phyloP scores from a whole-genome alignment of 257 asterid species.

The Nicotiana tomentosiformis region DNA sequence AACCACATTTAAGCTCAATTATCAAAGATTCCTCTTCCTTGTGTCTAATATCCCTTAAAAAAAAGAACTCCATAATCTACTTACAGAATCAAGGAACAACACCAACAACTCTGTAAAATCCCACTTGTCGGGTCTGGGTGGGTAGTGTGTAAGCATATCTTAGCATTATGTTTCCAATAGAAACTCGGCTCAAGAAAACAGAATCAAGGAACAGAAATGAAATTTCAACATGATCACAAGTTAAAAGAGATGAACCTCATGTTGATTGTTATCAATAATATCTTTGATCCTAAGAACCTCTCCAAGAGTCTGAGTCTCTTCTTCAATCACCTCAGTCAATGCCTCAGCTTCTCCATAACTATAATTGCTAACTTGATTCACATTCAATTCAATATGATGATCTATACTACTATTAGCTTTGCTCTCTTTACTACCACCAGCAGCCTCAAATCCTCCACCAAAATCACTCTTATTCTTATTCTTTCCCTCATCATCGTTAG shows the following conservation, averaged over 20 bases:
- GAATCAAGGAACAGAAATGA: background rate
- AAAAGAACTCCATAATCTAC: too few relatives aligned
- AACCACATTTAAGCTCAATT: slow-evolving; percentile 5
- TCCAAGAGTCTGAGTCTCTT: slow-evolving; percentile 45
- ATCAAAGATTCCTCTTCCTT: background rate
- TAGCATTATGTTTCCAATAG: too few relatives aligned
- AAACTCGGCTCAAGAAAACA: background rate
- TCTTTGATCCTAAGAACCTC: slow-evolving; percentile 84
- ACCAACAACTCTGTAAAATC: too few relatives aligned
- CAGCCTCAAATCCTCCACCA: slow-evolving; percentile 8
- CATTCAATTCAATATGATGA: slow-evolving; percentile 39
- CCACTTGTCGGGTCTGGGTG: too few relatives aligned
- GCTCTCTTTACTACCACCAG: slow-evolving; percentile 63
- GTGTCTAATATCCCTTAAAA: too few relatives aligned
- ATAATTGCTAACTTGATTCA: slow-evolving; percentile 36
- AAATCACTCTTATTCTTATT: slow-evolving; percentile 33
- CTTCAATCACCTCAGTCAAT: slow-evolving; percentile 81
- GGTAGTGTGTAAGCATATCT: too few relatives aligned
- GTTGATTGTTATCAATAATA: slow-evolving; percentile 45
- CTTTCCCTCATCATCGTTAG: slow-evolving; percentile 23
- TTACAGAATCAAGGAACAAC: too few relatives aligned
- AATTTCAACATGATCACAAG: background rate
- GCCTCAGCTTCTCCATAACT: slow-evolving; percentile 85
- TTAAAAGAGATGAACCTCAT: slow-evolving; percentile 49
- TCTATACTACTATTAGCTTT: slow-evolving; percentile 40